These are phyloP conservation scores for Medicago ruthenica DNA, from an alignment of 306 rosid species.

Conservation along the genomic window DNA sequence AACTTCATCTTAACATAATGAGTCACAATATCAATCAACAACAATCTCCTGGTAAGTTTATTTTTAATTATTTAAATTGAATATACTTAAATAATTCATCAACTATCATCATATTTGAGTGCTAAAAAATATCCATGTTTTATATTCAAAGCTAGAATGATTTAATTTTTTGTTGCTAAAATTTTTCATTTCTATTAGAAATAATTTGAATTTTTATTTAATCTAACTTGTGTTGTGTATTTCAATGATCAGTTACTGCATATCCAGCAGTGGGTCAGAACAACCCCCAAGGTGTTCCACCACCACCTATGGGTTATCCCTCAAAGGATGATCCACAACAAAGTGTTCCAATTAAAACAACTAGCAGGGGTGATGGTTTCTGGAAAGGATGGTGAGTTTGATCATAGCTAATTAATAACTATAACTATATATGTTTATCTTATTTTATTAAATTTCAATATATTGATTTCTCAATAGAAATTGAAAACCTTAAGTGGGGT, in stretches of 20 bases:
- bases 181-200: neutral
- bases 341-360: slow-evolving; percentile 43
- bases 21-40: slow-evolving; percentile 43
- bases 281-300: slow-evolving; percentile 31
- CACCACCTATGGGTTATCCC: slow-evolving; percentile 58
- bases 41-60: slow-evolving; percentile 43
- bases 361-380: slow-evolving; percentile 62
- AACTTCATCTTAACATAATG: slow-evolving; percentile 37
- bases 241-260: slow-evolving; percentile 39
- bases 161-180: neutral
- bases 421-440: neutral
- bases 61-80: neutral
- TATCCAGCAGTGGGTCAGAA: slow-evolving; percentile 42
- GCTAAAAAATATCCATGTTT: neutral
- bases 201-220: neutral
- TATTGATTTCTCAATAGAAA: neutral
- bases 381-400: slow-evolving; percentile 65
- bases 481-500: too few species aligned
- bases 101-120: neutral
- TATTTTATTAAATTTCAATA: neutral
- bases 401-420: neutral
- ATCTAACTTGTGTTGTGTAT: neutral
- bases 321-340: slow-evolving; percentile 44
- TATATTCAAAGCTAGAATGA: neutral
- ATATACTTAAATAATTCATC: neutral